Evolutionary conservation across 2,329 filamentous ascomycete species (phyloP), one percentile per base, ranked within the genome.

Genomic region (Colletotrichum cereale): DNA sequence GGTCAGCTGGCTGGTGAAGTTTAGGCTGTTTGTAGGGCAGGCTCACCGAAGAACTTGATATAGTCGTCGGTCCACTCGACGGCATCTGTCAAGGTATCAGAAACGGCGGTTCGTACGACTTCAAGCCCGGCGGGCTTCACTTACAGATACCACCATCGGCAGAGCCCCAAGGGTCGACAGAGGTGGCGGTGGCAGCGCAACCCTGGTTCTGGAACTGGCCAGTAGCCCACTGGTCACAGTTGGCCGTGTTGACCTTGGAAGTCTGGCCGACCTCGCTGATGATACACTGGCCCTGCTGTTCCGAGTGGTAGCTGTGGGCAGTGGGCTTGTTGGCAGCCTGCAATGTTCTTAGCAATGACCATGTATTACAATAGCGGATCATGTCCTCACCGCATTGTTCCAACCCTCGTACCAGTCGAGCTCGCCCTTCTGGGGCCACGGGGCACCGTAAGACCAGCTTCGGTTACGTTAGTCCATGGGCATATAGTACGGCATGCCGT

Each of bases 391-490:
- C 53, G 86, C 83, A 62, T 84, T 78, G 80, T 92, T 92, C 79
- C 90, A 90, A 66, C 87, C 87, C 81, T 93, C 91, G 74, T 91
- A 89, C 73, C 93, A 88, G 77, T 93, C 90, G 73, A 93, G 86
- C 80, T 93, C 91, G 67, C 90, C 91, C 69, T 84, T 83, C 34
- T 78, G 80, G 12, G 90, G 90, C 90, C 91, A 93, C 73, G 84
- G 79, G 50, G 80, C 75, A 42, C 86, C 86, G 58, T 83, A 84
- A 60, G 86, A 83, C 86, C 86, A 88, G 79, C 82, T 82, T 56
- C 44, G 11, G 21, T n/a, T 21, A 12, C 52, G 29, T 73, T 26
- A 72, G 57, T 31, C 31, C 60, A n/a, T n/a, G n/a, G 34, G 26
- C 7, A 18, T 14, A 14, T 10, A 11, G 38, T 21, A 4, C 18